Evolutionary conservation across 306 rosid species (phyloP), one percentile per base, ranked within the genome.

Genomic region (Quercus bicolor): DNA sequence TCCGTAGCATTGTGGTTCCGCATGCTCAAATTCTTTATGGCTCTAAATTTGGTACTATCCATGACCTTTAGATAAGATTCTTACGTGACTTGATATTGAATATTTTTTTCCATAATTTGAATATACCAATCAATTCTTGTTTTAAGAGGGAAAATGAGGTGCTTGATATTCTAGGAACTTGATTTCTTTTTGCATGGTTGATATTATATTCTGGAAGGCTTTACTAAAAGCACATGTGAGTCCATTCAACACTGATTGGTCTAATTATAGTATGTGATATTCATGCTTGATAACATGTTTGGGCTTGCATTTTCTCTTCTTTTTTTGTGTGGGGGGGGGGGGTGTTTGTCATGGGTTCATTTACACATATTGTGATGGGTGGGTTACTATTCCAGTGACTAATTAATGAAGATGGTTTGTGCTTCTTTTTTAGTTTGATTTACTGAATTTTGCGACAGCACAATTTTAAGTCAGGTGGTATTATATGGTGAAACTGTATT

Each of bases 391-490:
- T 61, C n/a, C 26, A 14, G 68, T 13, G 16, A 13, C 33, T 28
- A 14, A 61, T 13, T 61, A 5, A 9, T 11, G 15, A 48, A 48
- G 53, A 48, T 48, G 53, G 53, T 48, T 12, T 12, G 53, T 48
- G 14, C 53, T 48, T 48, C 53, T 48, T 48, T 48, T 11, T 13
- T 48, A 48, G 53, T 48, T 48, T 48, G 53, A 13, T 48, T 48
- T 48, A 48, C 16, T 73, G 72, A 80, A 24, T 61, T 28, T 55
- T 21, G 68, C 37, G 78, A 29, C 68, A 52, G 64, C 61, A 60
- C 60, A 64, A 45, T 48, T 48, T 18, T 34, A 10, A 28, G 57
- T 56, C 45, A 8, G 29, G 26, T 70, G 56, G 24, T 19, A 21
- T 18, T 77, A 21, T 55, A 20, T 54, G 12, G 20, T 5, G 20